Evolutionary conservation across 108 stramenopile species (phyloP), one percentile per base, ranked within the genome.

Genomic region (Skeletonema potamos): DNA sequence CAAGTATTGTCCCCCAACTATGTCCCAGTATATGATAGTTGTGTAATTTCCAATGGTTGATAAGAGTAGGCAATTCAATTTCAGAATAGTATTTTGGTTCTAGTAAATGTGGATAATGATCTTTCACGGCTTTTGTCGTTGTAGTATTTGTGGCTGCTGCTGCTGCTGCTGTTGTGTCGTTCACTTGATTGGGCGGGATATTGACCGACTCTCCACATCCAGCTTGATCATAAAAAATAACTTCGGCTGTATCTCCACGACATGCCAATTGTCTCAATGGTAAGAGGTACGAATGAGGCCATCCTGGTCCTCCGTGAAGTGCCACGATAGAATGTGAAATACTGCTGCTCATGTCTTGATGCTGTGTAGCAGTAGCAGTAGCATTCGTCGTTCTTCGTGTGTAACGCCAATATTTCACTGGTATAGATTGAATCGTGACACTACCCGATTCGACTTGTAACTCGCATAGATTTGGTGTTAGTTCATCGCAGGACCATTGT

Each of bases 191-290:
- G n/a, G n/a, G n/a, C n/a, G n/a, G n/a, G n/a, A n/a, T n/a, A n/a
- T n/a, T n/a, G n/a, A 22, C 22, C 0, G 75, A 78, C 58, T 65
- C 56, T 2, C 85, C 85, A 51, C 82, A 80, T 12, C 82, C 85
- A 24, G 73, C 74, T 58, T 85, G 82, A 70, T 85, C 85, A 63
- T 85, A 85, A 57, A 85, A 85, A 48, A 76, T 71, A 22, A 85
- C 61, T 34, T 54, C 66, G 15, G 60, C 54, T 0, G 72, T 55
- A 37, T 30, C 37, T 3, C 66, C 72, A 10, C 79, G 82, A 67
- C 85, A 85, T 18, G 85, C 85, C 62, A 72, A 30, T 56, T 85
- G 85, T 54, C 71, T 76, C 28, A 85, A 59, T 24, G 85, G 82
- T 8, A 80, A 43, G 58, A 85, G 58, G 46, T 83, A 85, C 28